Evolutionary conservation across 768 basidiomycete genomes (phyloP), one percentile per base, ranked within the genome.

Genomic region (Trametes villosa): DNA sequence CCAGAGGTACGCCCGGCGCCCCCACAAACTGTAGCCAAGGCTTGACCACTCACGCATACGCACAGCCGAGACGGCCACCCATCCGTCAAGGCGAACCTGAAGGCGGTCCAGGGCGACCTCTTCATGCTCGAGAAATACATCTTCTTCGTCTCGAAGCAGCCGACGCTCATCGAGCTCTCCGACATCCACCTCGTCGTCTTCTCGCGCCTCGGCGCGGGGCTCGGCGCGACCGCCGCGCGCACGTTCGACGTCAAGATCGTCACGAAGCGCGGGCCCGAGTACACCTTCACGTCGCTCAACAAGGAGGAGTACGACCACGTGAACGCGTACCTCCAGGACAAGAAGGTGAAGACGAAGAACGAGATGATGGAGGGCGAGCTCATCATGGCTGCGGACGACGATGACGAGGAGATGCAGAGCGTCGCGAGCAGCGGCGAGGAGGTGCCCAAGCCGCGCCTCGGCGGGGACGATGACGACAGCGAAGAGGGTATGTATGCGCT

Each of bases 41-140:
- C 18, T 13, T 15, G 9, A 18, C 45, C 46, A 24, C 48, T 63
- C 26, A 64, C 41, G 24, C 38, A 42, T 20, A 9, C 27, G 17
- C 30, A 4, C 64, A 96, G 94, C 67, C 92, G 91, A 30, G 88
- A 90, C 67, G 93, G 94, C 4, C 89, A 94, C 65, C 89, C 92
- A 17, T 93, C 94, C n/a, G 89, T 99, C 77, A 98, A 98, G 77
- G 94, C 94, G 67, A 97, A 98, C 74, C 82, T 98, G 67, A 98
- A 98, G 76, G 97, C 97, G 44, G 83, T 91, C 4, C 94, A 96
- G 74, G 97, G 97, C 61, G 95, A 98, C 72, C 86, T 99, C 31
- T 98, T 97, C 83, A 85, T 98, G 81, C 88, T 99, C 64, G 97
- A 98, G 70, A 98, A 98, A 83, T 93, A 91, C 74, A 83, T 99